Conservation (phyloP, 768 basidiomycete genomes). For the Kwoniella newhampshirensis region DNA sequence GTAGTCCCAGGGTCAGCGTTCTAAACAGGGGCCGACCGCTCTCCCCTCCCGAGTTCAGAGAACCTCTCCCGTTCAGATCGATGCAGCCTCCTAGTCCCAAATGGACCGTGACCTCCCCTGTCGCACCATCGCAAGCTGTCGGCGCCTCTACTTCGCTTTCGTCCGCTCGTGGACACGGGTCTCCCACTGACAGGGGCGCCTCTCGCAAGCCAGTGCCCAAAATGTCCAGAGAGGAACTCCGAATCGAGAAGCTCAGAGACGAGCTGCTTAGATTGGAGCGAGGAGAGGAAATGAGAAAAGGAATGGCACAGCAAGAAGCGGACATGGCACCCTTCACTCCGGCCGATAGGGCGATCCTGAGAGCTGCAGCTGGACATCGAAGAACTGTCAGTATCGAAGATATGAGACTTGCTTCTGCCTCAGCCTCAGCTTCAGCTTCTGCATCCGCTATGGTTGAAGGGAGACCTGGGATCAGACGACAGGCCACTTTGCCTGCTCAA, state of each 20-base stretch:
- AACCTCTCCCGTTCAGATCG: constrained; percentile 15
- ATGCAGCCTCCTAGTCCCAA: constrained; percentile 16
- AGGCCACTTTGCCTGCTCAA: neutral
- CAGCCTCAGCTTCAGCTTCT: neutral
- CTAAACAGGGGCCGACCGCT: constrained; percentile 41
- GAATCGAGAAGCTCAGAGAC: neutral
- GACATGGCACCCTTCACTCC: neutral
- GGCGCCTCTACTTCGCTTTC: neutral
- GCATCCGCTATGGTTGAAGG: neutral
- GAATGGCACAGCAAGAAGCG: neutral
- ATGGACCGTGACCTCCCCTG: neutral
- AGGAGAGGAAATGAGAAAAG: neutral
- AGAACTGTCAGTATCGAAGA: constrained; percentile 16
- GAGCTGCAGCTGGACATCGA: constrained; percentile 7
- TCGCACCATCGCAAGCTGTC: too few species aligned
- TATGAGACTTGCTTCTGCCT: constrained; percentile 9
- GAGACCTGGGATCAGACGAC: neutral
- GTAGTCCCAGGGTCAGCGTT: constrained; percentile 10
- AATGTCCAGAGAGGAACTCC: constrained; percentile 12
- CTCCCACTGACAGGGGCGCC: neutral
- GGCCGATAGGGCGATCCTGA: neutral
- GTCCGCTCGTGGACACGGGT: neutral
- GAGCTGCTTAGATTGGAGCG: constrained; percentile 2
- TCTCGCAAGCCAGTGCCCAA: constrained; percentile 5
- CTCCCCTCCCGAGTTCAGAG: constrained; percentile 30